These are phyloP conservation scores for Parascedosporium putredinis DNA, from an alignment of 2,329 filamentous ascomycete species.

Conservation along the genomic window DNA sequence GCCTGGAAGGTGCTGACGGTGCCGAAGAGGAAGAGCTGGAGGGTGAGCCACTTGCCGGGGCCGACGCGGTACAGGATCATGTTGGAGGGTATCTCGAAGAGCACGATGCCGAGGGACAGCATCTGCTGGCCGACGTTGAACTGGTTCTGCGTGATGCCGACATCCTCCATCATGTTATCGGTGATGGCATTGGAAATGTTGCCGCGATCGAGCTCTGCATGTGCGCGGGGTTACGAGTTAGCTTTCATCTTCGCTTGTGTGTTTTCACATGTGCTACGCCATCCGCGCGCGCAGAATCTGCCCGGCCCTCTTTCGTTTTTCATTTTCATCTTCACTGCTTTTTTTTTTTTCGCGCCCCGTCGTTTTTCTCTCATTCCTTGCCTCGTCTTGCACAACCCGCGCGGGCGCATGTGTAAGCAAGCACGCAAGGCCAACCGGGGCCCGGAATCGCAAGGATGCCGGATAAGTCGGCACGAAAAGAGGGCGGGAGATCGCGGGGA, in stretches of 20 bases:
- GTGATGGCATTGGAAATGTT: conserved; percentile 38
- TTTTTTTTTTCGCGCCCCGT: too few species aligned
- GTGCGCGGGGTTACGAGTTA: too few species aligned
- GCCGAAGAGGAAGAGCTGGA: conserved; percentile 16
- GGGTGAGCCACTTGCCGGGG: conserved; percentile 31
- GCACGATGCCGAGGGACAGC: conserved; percentile 36
- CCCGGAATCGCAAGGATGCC: background rate
- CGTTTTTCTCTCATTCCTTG: too few species aligned
- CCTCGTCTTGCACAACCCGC: too few species aligned
- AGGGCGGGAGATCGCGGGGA: background rate
- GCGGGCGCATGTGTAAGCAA: too few species aligned
- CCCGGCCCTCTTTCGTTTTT: too few species aligned
- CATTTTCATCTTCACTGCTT: too few species aligned
- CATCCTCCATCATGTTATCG: conserved; percentile 36
- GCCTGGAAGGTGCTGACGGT: conserved; percentile 25
- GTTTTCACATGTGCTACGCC: too few species aligned
- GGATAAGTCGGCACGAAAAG: background rate
- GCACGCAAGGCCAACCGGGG: too few species aligned
- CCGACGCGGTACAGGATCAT: conserved; percentile 35
- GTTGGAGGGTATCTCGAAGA: conserved; percentile 38
- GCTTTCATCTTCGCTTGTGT: too few species aligned
- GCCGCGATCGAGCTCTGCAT: conserved; percentile 18
- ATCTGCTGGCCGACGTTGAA: conserved; percentile 42
- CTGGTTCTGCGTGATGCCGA: conserved; percentile 39
- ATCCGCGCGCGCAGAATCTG: too few species aligned